Evolutionary conservation across 129 eudicot genomes (phyloP).

Genomic region (Arctium lappa): DNA sequence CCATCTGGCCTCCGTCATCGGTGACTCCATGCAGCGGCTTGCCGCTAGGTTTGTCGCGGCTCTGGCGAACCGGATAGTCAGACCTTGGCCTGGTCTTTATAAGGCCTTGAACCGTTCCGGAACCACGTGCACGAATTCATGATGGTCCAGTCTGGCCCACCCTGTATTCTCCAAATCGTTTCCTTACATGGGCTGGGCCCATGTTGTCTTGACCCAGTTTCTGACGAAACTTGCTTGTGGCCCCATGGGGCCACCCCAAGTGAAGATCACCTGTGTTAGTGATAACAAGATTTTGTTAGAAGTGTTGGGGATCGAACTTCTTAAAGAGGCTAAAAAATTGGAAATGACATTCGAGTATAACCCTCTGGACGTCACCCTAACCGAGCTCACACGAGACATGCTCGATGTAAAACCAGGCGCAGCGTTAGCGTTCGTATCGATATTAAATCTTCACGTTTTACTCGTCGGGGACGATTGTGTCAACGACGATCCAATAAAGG

Average conservation of each 20-base stretch:
- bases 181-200: slow-evolving; percentile 41
- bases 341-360: slow-evolving; percentile 45
- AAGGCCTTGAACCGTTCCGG: slow-evolving; percentile 34
- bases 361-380: slow-evolving; percentile 33
- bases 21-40: slow-evolving; percentile 64
- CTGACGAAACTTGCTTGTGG: slow-evolving; percentile 28
- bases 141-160: slow-evolving; percentile 32
- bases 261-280: slow-evolving; percentile 51
- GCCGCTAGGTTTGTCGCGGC: slow-evolving; percentile 49
- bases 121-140: slow-evolving; percentile 6
- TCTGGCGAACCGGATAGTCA: slow-evolving; percentile 46
- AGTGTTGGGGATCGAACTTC: slow-evolving; percentile 32
- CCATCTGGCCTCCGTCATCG: slow-evolving; percentile 39
- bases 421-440: slow-evolving; percentile 46
- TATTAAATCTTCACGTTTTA: slow-evolving; percentile 40
- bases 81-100: slow-evolving; percentile 60
- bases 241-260: slow-evolving; percentile 40
- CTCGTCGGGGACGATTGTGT: slow-evolving; percentile 43
- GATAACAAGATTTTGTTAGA: slow-evolving; percentile 35
- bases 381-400: slow-evolving; percentile 41
- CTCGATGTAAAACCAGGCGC: slow-evolving; percentile 41
- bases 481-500: slow-evolving; percentile 18
- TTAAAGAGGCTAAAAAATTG: slow-evolving; percentile 42
- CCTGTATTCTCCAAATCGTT: slow-evolving; percentile 25
- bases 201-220: slow-evolving; percentile 29